A percentile compares a stretch with the other conserved stretches of the same genome.
Evolutionary conservation across 768 basidiomycete species (phyloP).

Genomic region (Leccinellum albellum): DNA sequence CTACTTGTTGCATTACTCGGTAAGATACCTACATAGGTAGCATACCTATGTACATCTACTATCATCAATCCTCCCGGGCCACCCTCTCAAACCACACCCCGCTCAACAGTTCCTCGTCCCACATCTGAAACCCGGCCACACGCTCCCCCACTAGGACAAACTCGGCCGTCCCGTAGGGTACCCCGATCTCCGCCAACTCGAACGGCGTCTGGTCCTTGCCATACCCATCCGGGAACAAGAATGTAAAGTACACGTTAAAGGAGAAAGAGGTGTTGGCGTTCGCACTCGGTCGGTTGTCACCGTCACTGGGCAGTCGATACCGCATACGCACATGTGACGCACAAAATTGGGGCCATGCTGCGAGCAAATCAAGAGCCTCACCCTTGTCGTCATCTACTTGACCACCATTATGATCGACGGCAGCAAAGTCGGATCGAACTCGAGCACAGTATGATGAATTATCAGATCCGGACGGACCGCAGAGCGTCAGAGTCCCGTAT

Average conservation of each 20-base stretch:
- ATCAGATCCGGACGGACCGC: conserved; percentile 19
- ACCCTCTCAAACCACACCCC: background rate
- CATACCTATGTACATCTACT: too few species aligned
- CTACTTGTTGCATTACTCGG: too few species aligned
- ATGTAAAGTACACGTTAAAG: conserved; percentile 22
- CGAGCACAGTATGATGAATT: conserved; percentile 18
- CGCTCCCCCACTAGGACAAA: conserved; percentile 22
- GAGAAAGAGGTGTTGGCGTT: background rate
- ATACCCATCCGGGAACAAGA: conserved; percentile 37
- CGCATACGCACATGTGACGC: conserved; percentile 36
- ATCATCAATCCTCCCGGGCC: too few species aligned
- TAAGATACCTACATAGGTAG: too few species aligned
- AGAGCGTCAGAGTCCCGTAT: conserved; percentile 38
- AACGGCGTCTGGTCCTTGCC: conserved; percentile 35
- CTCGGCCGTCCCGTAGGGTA: conserved; percentile 4
- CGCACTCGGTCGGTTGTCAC: too few species aligned
- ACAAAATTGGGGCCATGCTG: conserved; percentile 33
- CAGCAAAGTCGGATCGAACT: conserved; percentile 30
- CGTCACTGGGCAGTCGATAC: background rate
- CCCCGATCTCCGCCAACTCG: conserved; percentile 13
- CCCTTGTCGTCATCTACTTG: too few species aligned
- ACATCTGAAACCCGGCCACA: conserved; percentile 30
- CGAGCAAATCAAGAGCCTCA: conserved; percentile 21
- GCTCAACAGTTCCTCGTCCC: background rate
- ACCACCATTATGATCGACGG: conserved; percentile 13